phyloP scores from a whole-genome alignment of 768 basidiomycete species.

The Russula earlei region DNA sequence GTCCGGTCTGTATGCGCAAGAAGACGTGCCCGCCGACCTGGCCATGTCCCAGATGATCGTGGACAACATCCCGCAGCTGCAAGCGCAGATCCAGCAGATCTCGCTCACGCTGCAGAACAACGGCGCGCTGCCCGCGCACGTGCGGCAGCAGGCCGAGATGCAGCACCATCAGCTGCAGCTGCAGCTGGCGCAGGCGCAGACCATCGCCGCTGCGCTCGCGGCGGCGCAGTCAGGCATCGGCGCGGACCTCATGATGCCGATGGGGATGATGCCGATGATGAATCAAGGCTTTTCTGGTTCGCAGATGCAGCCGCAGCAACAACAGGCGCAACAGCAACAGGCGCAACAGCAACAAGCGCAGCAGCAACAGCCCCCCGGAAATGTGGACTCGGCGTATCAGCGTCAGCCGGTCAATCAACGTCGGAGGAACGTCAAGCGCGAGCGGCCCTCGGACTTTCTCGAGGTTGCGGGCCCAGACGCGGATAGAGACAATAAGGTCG shows the following conservation, averaged over 20 bases:
- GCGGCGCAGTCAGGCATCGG: constrained; percentile 26
- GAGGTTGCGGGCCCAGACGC: constrained; percentile 45
- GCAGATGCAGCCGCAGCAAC: constrained; percentile 17
- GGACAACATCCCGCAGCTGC: constrained; percentile 70
- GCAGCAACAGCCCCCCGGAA: constrained; percentile 56
- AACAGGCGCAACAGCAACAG: constrained; percentile 34
- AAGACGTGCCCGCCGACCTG: constrained; percentile 53
- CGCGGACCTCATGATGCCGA: constrained; percentile 34
- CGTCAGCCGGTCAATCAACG: constrained; percentile 75
- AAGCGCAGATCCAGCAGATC: constrained; percentile 77
- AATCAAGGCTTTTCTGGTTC: constrained; percentile 13
- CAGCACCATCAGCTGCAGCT: constrained; percentile 75
- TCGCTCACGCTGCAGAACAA: constrained; percentile 68
- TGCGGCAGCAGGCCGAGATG: constrained; percentile 73
- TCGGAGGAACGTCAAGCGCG: constrained; percentile 67
- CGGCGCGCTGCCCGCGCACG: constrained; percentile 58
- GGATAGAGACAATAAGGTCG: constrained; percentile 52
- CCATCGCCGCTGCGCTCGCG: constrained; percentile 53
- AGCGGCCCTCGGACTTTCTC: constrained; percentile 76
- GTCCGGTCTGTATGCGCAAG: constrained; percentile 63
- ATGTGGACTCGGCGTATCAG: constrained; percentile 81
- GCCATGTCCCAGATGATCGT: constrained; percentile 65
- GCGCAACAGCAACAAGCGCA: constrained; percentile 29
- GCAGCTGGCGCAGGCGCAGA: constrained; percentile 71
- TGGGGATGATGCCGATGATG: constrained; percentile 19